Evolutionary conservation across 2,329 filamentous ascomycete genomes (phyloP), one percentile per base, ranked within the genome.

Genomic region (Grosmannia huntii): DNA sequence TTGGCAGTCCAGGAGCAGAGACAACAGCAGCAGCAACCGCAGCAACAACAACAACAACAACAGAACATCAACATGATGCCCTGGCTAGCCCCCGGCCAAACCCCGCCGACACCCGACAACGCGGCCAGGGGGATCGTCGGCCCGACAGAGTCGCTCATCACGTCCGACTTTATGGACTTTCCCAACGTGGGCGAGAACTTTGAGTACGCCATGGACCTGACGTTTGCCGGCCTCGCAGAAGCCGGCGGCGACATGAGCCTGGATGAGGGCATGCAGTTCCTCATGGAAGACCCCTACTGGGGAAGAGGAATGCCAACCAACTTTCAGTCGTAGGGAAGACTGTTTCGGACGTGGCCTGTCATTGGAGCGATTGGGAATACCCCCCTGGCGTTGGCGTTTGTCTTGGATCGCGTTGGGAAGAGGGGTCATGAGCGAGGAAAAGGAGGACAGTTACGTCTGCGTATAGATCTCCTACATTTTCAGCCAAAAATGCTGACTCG

Each of bases 201-300:
- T 57, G 72, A 72, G 56, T 71, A 75, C 57, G 73, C 73, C n/a
- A 70, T 75, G 69, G 73, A 73, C 46, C 66, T 74, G 58, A 74
- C 73, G 3, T 64, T 75, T 46, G 70, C 68, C 12, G 72, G 67
- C 2, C 49, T 61, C 38, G 6, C 60, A 21, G 60, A 61, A 16
- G 54, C 48, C 33, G 54, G 48, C 21, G 52, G 58, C 52, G 57
- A 57, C 51, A 55, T 48, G 5, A 46, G 56, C 51, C 46, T 69
- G 57, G 68, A 68, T 60, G 68, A 71, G 19, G 69, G 68, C 10
- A 66, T 71, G 55, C 66, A 68, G 38, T 70, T 70, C 60, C 66
- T 71, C 56, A 65, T 74, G 55, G 67, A 70, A 59, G 73, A 75
- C 58, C 69, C 71, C 16, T 75, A 65, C 10, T 49, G 46, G 46